Percentiles rank a stretch among this genome's conserved stretches.
These are phyloP conservation scores for Blastomyces emzantsi DNA, from an alignment of 2,329 filamentous ascomycete genomes.

Conservation along the genomic window DNA sequence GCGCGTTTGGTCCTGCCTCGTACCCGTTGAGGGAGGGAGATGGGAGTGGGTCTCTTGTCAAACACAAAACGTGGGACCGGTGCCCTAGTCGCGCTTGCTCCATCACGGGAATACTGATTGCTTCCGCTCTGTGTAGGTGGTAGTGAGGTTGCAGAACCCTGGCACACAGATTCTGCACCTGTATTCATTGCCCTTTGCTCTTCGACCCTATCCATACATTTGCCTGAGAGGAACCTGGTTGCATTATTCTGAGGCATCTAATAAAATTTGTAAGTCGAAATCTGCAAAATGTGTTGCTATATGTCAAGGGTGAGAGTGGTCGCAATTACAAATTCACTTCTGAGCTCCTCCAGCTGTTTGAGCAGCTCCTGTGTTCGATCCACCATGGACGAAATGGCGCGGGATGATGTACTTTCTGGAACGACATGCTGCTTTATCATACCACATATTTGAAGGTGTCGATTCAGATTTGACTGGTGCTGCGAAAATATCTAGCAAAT, in stretches of 20 bases:
- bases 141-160: neutral
- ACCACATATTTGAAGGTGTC: conserved; percentile 33
- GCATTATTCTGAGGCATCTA: conserved; percentile 18
- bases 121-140: neutral
- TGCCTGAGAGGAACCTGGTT: conserved; percentile 12
- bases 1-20: conserved; percentile 19
- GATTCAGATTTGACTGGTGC: conserved; percentile 33
- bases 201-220: conserved; percentile 9
- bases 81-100: neutral
- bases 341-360: conserved; percentile 28
- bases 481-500: conserved; percentile 31
- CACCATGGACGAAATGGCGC: conserved; percentile 30
- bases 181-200: conserved; percentile 14
- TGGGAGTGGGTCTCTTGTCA: conserved; percentile 16
- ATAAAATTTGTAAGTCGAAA: conserved; percentile 8
- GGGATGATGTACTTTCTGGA: conserved; percentile 23
- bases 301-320: neutral
- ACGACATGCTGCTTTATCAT: conserved; percentile 26
- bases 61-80: conserved; percentile 14
- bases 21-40: conserved; percentile 11
- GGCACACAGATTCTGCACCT: neutral
- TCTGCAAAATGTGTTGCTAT: neutral
- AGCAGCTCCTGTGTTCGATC: conserved; percentile 33
- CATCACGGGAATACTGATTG: neutral
- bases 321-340: conserved; percentile 29